Percentiles rank a stretch among this genome's conserved stretches.
Conservation (phyloP, 352 stramenopile species). For the Phytophthora foliorum region DNA sequence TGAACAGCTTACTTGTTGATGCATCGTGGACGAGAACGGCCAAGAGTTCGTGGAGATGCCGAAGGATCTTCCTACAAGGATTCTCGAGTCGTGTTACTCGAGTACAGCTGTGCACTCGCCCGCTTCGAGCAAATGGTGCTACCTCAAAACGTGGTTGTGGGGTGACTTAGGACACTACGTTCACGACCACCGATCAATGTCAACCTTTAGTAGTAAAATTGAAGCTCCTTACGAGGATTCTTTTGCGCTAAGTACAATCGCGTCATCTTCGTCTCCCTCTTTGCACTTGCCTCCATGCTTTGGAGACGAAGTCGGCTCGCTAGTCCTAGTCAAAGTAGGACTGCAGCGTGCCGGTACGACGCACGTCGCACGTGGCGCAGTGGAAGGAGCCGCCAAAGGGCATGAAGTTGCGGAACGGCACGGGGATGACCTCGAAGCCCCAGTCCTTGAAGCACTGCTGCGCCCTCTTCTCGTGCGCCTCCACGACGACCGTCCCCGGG, state of each 20-base stretch:
- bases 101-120: constrained; percentile 34
- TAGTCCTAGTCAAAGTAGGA: constrained; percentile 82
- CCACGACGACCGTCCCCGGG: constrained; percentile 83
- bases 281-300: not conserved
- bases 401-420: constrained; percentile 93
- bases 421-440: constrained; percentile 90
- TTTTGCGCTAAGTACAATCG: constrained; percentile 6
- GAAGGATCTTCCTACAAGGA: constrained; percentile 25
- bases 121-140: constrained; percentile 49
- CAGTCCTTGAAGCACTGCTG: constrained; percentile 89
- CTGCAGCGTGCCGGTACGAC: constrained; percentile 82
- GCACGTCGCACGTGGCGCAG: constrained; percentile 90
- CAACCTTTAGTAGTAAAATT: not conserved
- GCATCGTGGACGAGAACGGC: constrained; percentile 16
- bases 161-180: too few species aligned
- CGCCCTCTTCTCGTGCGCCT: constrained; percentile 86
- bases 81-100: too few species aligned
- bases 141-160: too few species aligned
- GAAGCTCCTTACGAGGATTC: not conserved
- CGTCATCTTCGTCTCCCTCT: not conserved
- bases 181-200: not conserved
- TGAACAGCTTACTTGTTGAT: constrained; percentile 46
- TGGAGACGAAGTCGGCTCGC: not conserved
- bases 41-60: constrained; percentile 40
- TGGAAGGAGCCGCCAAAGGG: constrained; percentile 92